These are phyloP conservation scores for Cryptosporidium bovis DNA, from an alignment of 169 alveolate species.

Conservation along the genomic window DNA sequence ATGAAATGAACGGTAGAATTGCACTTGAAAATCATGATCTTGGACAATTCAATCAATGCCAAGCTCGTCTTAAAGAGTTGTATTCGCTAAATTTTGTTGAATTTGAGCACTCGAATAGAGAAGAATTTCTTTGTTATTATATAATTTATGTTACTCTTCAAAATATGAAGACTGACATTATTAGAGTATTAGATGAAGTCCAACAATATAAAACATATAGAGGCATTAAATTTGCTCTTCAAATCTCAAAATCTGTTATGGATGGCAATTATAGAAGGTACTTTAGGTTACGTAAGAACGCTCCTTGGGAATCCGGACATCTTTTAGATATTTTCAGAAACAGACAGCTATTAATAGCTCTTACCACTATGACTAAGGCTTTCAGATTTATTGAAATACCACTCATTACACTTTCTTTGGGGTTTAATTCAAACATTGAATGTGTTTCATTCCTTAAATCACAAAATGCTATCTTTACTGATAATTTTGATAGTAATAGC, in stretches of 20 bases:
- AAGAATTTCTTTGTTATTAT: conserved; percentile 79
- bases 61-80: conserved; percentile 89
- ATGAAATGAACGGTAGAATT: conserved; percentile 93
- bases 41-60: conserved; percentile 94
- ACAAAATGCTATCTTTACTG: conserved; percentile 42
- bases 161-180: conserved; percentile 79
- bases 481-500: background rate
- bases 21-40: conserved; percentile 92
- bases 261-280: conserved; percentile 79
- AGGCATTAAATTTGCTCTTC: conserved; percentile 63
- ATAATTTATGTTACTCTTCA: conserved; percentile 80
- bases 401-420: conserved; percentile 5
- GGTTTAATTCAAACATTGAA: conserved; percentile 36
- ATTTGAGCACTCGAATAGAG: conserved; percentile 68
- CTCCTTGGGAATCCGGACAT: conserved; percentile 76
- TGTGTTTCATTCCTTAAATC: conserved; percentile 29
- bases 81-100: conserved; percentile 81
- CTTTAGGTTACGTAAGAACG: conserved; percentile 78
- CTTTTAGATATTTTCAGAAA: conserved; percentile 49
- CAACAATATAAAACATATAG: conserved; percentile 14
- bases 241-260: conserved; percentile 49
- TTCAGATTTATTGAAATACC: conserved; percentile 64
- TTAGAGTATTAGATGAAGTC: conserved; percentile 34
- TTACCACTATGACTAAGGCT: conserved; percentile 64
- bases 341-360: conserved; percentile 61